Base-by-base conservation (phyloP, 2,329 filamentous ascomycete genomes). In the Fusarium stilboides region DNA sequence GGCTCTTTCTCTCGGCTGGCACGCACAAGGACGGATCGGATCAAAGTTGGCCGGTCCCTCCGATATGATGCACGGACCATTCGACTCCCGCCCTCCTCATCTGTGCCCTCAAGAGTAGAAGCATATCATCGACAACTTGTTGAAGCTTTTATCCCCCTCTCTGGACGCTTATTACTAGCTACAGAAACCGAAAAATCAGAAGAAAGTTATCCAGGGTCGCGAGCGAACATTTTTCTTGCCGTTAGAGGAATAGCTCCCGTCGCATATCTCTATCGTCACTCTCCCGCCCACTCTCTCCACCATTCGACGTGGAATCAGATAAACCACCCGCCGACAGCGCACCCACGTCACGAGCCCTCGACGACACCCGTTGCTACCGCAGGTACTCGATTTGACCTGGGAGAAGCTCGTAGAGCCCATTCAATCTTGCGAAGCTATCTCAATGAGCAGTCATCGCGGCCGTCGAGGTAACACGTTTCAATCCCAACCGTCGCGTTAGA, bases 401-500 rank as follows among this genome's bases (percentile, higher is more conserved):
- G 43, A 20, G 24, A 50, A 34, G 20, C 43, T 43, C 37, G 55
- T 19, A 47, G 45, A 45, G 15, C 44, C 19, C 44, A 24, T 19
- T 13, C 22, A 37, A 36, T 52, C 43, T 14, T 22, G 45, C 42
- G 20, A 44, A 45, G 34, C 33, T 51, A 62, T 40, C 45, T 67
- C 72, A 74, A 74, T 74, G 72, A 55, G 15, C 62, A 64, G 46
- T 49, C 62, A 49, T 33, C 62, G 55, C 24, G 44, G 51, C 53
- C 57, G 51, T 62, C 68, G 56, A 72, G 51, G 66, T 53, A 72
- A 57, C 55, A 65, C 58, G 58, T 62, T 60, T 61, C 52, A 57
- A 60, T 56, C 54, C 50, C 57, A 59, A 58, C 53, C 71, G 66
- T 71, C 75, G 69, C 76, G 74, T 77, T 78, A 77, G 76, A 76